Conservation (phyloP, 2,329 filamentous ascomycete genomes). For the Grosmannia huntii region DNA sequence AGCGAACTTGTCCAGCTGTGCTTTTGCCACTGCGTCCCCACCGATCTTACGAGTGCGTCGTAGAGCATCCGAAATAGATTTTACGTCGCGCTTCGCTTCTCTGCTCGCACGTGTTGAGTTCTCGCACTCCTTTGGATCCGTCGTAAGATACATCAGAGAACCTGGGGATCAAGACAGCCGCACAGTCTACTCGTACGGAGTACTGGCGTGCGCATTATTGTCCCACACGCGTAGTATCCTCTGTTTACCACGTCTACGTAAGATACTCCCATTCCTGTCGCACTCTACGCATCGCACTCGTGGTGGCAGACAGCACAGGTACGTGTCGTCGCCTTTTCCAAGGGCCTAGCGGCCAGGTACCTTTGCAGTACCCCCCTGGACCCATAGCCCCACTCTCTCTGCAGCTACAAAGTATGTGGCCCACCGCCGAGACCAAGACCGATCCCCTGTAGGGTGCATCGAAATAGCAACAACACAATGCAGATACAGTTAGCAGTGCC, state of each 20-base stretch:
- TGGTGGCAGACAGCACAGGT: neutral
- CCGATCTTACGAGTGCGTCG: neutral
- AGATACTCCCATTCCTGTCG: neutral
- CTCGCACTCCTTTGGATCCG: too few relatives aligned
- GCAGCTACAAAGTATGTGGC: conserved; percentile 9
- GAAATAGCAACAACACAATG: neutral
- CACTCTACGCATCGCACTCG: neutral
- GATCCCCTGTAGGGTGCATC: conserved; percentile 8
- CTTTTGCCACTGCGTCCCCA: neutral
- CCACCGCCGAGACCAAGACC: neutral
- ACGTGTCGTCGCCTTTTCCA: neutral
- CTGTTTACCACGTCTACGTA: neutral
- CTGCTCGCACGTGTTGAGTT: too few relatives aligned
- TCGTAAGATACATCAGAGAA: too few relatives aligned
- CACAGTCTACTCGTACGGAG: neutral
- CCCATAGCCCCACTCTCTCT: neutral
- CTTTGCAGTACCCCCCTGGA: neutral
- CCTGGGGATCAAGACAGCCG: too few relatives aligned
- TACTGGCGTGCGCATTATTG: neutral
- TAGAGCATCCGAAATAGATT: too few relatives aligned
- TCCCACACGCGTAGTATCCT: too few relatives aligned
- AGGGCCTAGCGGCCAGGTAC: neutral
- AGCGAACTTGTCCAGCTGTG: neutral
- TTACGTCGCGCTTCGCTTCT: too few relatives aligned
- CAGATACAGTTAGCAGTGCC: neutral